Evolutionary conservation across 2,329 filamentous ascomycete species (phyloP), one percentile per base, ranked within the genome.

Genomic region (Fusarium liriodendri): DNA sequence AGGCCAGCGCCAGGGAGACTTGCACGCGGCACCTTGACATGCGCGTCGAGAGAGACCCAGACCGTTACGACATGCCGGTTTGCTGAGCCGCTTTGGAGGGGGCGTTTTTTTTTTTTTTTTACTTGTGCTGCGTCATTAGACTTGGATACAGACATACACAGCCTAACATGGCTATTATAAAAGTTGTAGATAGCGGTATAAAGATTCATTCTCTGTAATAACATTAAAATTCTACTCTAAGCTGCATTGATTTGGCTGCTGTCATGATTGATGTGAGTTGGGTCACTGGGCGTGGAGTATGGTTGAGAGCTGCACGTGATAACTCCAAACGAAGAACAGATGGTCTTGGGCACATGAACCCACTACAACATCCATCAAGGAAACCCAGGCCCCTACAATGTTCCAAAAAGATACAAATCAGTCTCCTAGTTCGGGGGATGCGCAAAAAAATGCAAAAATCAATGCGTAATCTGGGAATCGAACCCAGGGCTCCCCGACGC

Each of bases 61-160:
- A 68, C 35, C 67, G 65, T 61, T 63, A 74, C 58, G 75, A 68
- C 27, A 33, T 61, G 37, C n/a, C 37, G 45, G 58, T 64, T 70
- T 64, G 66, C 61, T 61, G 35, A 59, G 62, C 57, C 54, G 55
- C 55, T 62, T 76, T 74, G 59, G 62, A 52, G 57, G 10, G 10
- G 74, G 76, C 73, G 76, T 78, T 77, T 22, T 22, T 22, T 22
- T 22, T 22, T 22, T 22, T 22, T 50, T 58, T 10, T 52, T 10
- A 29, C 27, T 37, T 42, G 29, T 50, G 45, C 9, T 16, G 54
- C 58, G 27, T 62, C 42, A n/a, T 62, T 76, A 71, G 72, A 75
- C 40, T 64, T 72, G 64, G 68, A 71, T 69, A 75, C 76, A 76
- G 67, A 67, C 75, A 72, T 66, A 38, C 62, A 71, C 37, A 52